Base-by-base conservation (phyloP, 306 rosid genomes). In the Sechiopsis laciniata region DNA sequence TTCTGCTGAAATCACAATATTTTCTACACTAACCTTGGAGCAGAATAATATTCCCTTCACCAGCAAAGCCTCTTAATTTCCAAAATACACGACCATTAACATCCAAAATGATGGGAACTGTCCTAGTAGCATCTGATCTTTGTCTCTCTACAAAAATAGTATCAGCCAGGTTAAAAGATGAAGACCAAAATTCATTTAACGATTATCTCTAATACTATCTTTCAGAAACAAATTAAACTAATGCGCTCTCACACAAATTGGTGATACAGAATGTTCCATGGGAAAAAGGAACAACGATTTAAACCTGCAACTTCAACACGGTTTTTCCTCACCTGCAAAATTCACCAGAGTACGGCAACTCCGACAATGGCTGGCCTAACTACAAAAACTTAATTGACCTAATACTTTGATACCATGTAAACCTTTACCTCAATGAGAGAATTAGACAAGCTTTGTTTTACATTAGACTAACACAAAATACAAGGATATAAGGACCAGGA, bases 1-100 rank as follows among this genome's bases (percentile, higher is more conserved):
- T 5, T 32, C 35, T 20, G 51, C 48, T 35, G 20, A 16, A 22
- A 20, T 19, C 6, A 32, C 21, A 7, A 21, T 37, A 71, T 10
- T 12, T 12, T 40, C 22, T 2, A 53, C 21, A 71, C 80, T 75
- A 21, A 80, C 90, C 90, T 83, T 81, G 87, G 62, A 82, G 83
- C 76, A 83, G 69, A 45, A 81, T 59, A 45, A 81, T 59, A 64
- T 71, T 71, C 24, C 62, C 40, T 71, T 74, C 81, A 42, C 55
- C 72, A 64, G 53, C 60, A 71, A 76, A 74, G 69, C 80, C 67
- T 66, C 71, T 82, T 29, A 86, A 54, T 58, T 79, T 75, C 87
- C 84, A 82, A 57, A 83, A 84, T 5, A 50, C 63, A 52, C 60
- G 83, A 35, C 87, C 87, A 75, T 83, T 76, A 37, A 52, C 83